These are phyloP conservation scores for Entomortierella chlamydospora DNA, from an alignment of 192 early-diverging fungal genomes.

Conservation along the genomic window DNA sequence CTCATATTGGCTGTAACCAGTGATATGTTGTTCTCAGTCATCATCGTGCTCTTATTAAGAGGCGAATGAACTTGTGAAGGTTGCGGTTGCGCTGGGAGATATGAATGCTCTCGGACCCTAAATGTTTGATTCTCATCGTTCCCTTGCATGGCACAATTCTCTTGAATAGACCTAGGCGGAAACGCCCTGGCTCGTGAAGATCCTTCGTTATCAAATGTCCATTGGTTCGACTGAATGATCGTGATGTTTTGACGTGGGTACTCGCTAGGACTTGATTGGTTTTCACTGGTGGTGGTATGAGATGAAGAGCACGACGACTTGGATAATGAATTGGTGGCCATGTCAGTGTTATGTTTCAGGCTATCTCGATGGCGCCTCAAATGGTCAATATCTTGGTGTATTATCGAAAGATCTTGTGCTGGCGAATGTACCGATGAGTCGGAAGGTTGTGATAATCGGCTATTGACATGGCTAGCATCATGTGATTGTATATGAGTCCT, in stretches of 20 bases:
- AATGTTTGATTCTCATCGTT: constrained; percentile 23
- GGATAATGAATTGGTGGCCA: not conserved
- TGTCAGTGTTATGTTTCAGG: constrained; percentile 1
- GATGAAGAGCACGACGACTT: constrained; percentile 17
- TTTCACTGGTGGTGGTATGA: not conserved
- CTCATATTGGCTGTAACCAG: constrained; percentile 31
- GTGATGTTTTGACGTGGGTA: constrained; percentile 18
- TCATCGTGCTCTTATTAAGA: constrained; percentile 13
- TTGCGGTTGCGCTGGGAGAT: not conserved
- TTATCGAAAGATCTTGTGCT: constrained; percentile 11
- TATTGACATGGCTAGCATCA: not conserved
- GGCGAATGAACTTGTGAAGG: not conserved
- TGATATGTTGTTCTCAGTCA: constrained; percentile 41
- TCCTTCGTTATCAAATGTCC: constrained; percentile 9
- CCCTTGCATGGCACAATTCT: not conserved
- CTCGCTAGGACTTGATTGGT: not conserved
- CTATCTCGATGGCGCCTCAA: constrained; percentile 33
- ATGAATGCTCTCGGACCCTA: not conserved
- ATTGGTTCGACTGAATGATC: constrained; percentile 40
- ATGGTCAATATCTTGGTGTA: constrained; percentile 30
- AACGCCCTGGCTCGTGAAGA: not conserved
- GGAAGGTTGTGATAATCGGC: not conserved
- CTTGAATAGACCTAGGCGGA: not conserved
- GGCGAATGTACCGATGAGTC: not conserved
- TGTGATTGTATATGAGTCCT: not conserved